These are phyloP conservation scores for Sinapis alba DNA, from an alignment of 441 rosid species.

Conservation along the genomic window DNA sequence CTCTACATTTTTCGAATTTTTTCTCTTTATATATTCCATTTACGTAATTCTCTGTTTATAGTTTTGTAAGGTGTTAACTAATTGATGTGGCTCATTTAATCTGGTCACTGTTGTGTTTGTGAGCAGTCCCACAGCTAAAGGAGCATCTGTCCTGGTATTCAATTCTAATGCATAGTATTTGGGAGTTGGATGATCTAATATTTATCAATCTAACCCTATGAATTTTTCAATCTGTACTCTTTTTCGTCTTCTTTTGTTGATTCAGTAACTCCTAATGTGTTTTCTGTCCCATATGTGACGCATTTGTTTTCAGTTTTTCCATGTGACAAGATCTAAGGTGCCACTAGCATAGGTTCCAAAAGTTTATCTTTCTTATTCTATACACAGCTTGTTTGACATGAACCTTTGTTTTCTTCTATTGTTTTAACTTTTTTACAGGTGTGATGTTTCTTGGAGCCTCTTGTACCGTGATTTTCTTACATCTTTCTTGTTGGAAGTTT, in stretches of 20 bases:
- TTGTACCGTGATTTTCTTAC: constrained; percentile 87
- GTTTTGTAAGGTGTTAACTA: constrained; percentile 20
- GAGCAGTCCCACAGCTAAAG: constrained; percentile 32
- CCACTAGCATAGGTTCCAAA: constrained; percentile 2
- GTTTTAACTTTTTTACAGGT: constrained; percentile 66
- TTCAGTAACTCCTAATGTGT: constrained; percentile 4
- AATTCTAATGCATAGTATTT: constrained; percentile 5
- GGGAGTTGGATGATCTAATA: constrained; percentile 20
- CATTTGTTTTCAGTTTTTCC: constrained; percentile 16
- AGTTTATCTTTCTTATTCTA: constrained; percentile 24
- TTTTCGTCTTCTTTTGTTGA: background rate
- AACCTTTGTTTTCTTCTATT: constrained; percentile 57
- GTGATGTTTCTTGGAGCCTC: constrained; percentile 93
- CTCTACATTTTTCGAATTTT: constrained; percentile 9
- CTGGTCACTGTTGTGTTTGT: constrained; percentile 22
- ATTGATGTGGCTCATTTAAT: constrained; percentile 4
- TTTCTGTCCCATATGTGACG: background rate
- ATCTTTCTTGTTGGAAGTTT: constrained; percentile 99
- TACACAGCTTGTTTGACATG: constrained; percentile 43
- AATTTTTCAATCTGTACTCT: background rate
- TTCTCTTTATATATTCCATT: background rate
- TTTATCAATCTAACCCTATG: background rate
- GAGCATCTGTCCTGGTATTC: constrained; percentile 34
- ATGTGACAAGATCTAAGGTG: constrained; percentile 1
- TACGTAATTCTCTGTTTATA: background rate